Conservation (phyloP, 1,284 basidiomycete genomes). For the Macrocybe sp. region DNA sequence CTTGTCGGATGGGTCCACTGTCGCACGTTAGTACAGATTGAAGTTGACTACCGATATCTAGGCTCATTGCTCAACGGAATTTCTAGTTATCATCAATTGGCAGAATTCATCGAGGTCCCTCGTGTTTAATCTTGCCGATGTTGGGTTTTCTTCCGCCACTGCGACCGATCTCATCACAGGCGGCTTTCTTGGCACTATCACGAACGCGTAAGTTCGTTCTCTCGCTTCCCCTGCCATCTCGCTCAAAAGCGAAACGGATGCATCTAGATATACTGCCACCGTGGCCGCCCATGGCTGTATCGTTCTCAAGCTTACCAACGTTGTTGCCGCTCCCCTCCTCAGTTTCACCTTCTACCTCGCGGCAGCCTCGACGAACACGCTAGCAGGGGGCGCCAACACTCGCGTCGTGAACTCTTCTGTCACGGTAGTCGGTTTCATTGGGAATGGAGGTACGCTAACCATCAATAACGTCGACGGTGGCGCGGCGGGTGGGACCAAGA, state of each 20-base stretch:
- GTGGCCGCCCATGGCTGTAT: constrained; percentile 36
- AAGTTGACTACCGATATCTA: not conserved
- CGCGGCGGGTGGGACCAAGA: constrained; percentile 34
- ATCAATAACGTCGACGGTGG: constrained; percentile 39
- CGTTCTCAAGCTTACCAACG: constrained; percentile 34
- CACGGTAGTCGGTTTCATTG: constrained; percentile 39
- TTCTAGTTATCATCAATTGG: constrained; percentile 40
- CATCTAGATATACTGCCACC: constrained; percentile 29
- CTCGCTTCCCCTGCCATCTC: constrained; percentile 1
- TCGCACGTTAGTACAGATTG: constrained; percentile 30
- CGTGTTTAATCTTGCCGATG: constrained; percentile 36
- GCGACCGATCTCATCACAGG: constrained; percentile 37
- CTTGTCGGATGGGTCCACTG: constrained; percentile 42
- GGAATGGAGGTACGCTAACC: constrained; percentile 38
- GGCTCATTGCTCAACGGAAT: constrained; percentile 1
- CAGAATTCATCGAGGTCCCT: constrained; percentile 31
- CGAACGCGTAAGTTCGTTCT: constrained; percentile 26
- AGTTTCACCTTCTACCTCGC: constrained; percentile 36
- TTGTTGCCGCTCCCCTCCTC: constrained; percentile 21
- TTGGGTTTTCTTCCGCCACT: constrained; percentile 35
- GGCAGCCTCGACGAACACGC: constrained; percentile 29
- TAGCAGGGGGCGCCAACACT: constrained; percentile 34
- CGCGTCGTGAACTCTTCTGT: constrained; percentile 33
- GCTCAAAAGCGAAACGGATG: constrained; percentile 1
- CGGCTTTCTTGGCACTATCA: constrained; percentile 30